phyloP scores from a whole-genome alignment of 2,329 filamentous ascomycete genomes.

The Epichloe elymi region DNA sequence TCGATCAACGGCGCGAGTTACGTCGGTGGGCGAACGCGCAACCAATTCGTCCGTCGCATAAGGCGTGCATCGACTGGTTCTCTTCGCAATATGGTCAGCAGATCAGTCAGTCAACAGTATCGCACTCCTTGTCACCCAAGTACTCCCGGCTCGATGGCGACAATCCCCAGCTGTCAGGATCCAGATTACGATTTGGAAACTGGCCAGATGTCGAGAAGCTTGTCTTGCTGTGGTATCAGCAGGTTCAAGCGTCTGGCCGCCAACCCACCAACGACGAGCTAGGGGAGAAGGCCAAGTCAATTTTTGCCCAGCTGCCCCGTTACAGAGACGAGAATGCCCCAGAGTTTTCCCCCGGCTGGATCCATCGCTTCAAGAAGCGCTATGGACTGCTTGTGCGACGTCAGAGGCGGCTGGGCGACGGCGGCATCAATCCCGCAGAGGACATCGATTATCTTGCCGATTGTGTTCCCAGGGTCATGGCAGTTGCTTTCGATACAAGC shows the following conservation, averaged over 20 bases:
- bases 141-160: constrained; percentile 49
- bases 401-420: constrained; percentile 38
- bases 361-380: constrained; percentile 51
- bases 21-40: constrained; percentile 47
- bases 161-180: constrained; percentile 46
- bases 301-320: constrained; percentile 44
- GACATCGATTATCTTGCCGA: constrained; percentile 49
- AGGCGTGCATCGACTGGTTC: constrained; percentile 52
- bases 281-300: constrained; percentile 46
- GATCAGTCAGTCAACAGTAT: constrained; percentile 51
- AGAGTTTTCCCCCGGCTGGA: constrained; percentile 53
- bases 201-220: constrained; percentile 51
- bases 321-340: constrained; percentile 48
- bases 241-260: constrained; percentile 36
- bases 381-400: constrained; percentile 45
- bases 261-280: constrained; percentile 50
- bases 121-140: constrained; percentile 47
- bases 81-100: constrained; percentile 42
- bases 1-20: constrained; percentile 48
- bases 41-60: constrained; percentile 43
- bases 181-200: constrained; percentile 48
- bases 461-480: constrained; percentile 46
- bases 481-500: constrained; percentile 42
- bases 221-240: constrained; percentile 41
- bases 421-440: constrained; percentile 33